Percentiles rank a stretch among this genome's conserved stretches.
These are phyloP conservation scores for Fabrea salina DNA, from an alignment of 169 alveolate genomes.

Conservation along the genomic window DNA sequence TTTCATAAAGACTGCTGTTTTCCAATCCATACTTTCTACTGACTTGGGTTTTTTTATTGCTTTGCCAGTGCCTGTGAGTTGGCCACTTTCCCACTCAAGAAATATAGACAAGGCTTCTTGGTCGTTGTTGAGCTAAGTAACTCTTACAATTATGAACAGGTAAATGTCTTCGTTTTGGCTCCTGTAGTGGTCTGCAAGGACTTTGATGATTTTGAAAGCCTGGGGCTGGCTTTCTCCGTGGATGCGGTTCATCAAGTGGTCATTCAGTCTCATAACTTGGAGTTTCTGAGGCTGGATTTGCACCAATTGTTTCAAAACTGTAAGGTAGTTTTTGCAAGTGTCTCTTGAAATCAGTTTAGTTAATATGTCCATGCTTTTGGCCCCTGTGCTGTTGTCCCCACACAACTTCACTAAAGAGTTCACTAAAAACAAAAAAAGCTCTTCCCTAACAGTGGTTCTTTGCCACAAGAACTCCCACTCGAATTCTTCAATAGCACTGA, in stretches of 20 bases:
- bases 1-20: not conserved
- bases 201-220: not conserved
- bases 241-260: not conserved
- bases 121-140: not conserved
- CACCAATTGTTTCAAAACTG: not conserved
- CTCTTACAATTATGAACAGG: not conserved
- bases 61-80: not conserved
- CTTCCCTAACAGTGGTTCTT: not conserved
- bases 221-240: not conserved
- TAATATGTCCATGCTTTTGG: not conserved
- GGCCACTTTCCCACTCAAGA: conserved; percentile 1
- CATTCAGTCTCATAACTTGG: not conserved
- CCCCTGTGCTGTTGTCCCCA: not conserved
- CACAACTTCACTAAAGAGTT: not conserved
- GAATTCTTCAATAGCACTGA: not conserved
- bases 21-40: not conserved
- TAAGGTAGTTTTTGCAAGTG: not conserved
- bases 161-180: not conserved
- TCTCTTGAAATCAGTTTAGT: conserved; percentile 17
- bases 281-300: not conserved
- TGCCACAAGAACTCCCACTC: not conserved
- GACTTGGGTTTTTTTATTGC: not conserved
- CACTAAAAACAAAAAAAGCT: not conserved
- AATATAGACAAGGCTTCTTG: not conserved
- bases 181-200: not conserved